Conservation (phyloP, 805 yeast species). For the Komagataella populi region DNA sequence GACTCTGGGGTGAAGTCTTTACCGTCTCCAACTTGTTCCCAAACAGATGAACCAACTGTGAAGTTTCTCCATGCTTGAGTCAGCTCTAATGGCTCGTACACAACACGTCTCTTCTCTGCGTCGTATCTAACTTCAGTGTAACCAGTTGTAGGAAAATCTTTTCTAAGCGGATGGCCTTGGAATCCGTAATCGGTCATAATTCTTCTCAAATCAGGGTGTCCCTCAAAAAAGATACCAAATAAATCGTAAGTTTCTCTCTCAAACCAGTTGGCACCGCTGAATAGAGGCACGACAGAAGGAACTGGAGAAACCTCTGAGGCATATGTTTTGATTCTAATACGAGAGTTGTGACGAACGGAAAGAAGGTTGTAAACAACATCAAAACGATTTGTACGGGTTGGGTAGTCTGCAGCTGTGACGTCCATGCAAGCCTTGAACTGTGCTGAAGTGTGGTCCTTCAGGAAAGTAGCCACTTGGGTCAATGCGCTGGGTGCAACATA, state of each 20-base stretch:
- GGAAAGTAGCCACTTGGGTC: constrained; percentile 54
- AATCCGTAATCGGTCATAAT: constrained; percentile 87
- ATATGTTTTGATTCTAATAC: constrained; percentile 81
- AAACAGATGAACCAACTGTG: constrained; percentile 74
- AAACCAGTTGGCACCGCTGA: constrained; percentile 79
- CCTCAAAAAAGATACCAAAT: constrained; percentile 79
- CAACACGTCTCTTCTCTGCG: constrained; percentile 80
- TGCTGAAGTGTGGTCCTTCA: constrained; percentile 67
- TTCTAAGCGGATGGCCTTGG: constrained; percentile 84
- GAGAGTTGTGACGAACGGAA: constrained; percentile 71
- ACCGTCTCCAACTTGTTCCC: constrained; percentile 90
- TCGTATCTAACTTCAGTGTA: constrained; percentile 85
- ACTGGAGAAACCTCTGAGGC: constrained; percentile 76
- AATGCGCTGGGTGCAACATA: constrained; percentile 67
- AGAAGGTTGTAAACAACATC: constrained; percentile 78
- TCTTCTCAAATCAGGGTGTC: constrained; percentile 82
- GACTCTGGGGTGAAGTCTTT: constrained; percentile 68
- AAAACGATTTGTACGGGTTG: constrained; percentile 70
- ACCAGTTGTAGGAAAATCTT: constrained; percentile 88
- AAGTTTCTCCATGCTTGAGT: constrained; percentile 91
- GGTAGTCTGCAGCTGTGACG: constrained; percentile 79
- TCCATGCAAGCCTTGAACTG: constrained; percentile 73
- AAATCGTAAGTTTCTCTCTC: constrained; percentile 84
- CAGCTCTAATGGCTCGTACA: constrained; percentile 81
- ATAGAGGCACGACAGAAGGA: constrained; percentile 62